Evolutionary conservation across 345 rosid genomes (phyloP), one percentile per base, ranked within the genome.

Genomic region (Aurinia saxatilis): DNA sequence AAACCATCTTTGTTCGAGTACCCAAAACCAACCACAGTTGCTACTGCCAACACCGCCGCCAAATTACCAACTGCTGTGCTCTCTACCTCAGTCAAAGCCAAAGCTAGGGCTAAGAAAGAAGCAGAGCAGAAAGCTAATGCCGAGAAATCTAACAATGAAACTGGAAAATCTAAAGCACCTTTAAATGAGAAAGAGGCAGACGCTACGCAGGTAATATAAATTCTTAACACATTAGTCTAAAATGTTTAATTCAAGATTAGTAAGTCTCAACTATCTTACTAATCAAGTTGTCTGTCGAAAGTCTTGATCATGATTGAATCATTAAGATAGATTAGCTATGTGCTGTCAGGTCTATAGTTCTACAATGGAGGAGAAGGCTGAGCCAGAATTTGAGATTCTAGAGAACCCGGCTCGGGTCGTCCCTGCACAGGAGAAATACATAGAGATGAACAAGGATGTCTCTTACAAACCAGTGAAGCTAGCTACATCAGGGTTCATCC

Each of bases 51-150:
- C 6, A 84, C 96, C 5, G 79, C 95, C 11, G 87, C 80, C 15
- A 91, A 88, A 68, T 91, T 91, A 65, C 96, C 98, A 7, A 79
- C 92, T 19, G 98, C 98, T 16, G 88, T 88, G 63, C 77, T 88
- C 63, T 91, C 98, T 47, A 88, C 86, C 27, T 88, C 96, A 11
- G 96, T 75, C 13, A 81, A 83, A 88, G 95, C 96, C 64, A 88
- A 84, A 80, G 84, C 93, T 33, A 78, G 84, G 77, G 97, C 91
- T 50, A 91, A 91, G 88, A 91, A 91, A 78, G 98, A 91, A 47
- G 90, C 96, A 30, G 96, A 91, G 33, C 87, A 70, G 70, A 91
- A 91, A 75, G 84, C 82, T 25, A 88, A 40, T 51, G 68, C 58
- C 2, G 90, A 78, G 40, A 56, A 29, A 25, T 50, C 82, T 29